phyloP scores from a whole-genome alignment of 495 filamentous ascomycete species.

The Aspergillus diversus region DNA sequence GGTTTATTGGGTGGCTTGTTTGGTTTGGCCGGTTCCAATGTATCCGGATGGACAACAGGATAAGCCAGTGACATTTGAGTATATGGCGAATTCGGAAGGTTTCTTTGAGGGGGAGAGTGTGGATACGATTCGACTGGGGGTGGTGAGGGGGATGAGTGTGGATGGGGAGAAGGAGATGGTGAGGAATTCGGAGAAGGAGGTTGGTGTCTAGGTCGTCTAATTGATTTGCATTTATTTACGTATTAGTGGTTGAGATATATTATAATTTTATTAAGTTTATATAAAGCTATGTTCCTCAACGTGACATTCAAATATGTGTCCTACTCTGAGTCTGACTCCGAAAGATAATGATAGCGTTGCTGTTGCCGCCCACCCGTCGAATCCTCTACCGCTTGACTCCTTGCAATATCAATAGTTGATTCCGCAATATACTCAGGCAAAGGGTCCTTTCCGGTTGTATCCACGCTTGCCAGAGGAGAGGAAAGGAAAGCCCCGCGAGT shows the following conservation, averaged over 20 bases:
- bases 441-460: not conserved
- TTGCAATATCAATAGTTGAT: not conserved
- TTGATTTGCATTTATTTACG: too few species aligned
- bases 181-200: not conserved
- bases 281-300: too few species aligned
- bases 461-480: not conserved
- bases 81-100: constrained; percentile 13
- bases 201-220: too few species aligned
- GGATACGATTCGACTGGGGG: not conserved
- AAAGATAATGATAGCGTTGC: too few species aligned
- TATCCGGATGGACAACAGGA: constrained; percentile 10
- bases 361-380: too few species aligned
- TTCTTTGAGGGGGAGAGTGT: constrained; percentile 15
- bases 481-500: not conserved
- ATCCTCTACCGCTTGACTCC: too few species aligned
- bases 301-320: too few species aligned
- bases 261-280: too few species aligned
- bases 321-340: too few species aligned
- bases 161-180: not conserved
- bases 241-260: too few species aligned
- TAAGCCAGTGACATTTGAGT: not conserved
- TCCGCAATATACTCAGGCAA: not conserved
- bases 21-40: constrained; percentile 13
- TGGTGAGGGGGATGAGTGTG: not conserved
- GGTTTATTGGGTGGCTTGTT: constrained; percentile 18